phyloP scores from a whole-genome alignment of 2,329 filamentous ascomycete species.

The Aspergillus sojae region DNA sequence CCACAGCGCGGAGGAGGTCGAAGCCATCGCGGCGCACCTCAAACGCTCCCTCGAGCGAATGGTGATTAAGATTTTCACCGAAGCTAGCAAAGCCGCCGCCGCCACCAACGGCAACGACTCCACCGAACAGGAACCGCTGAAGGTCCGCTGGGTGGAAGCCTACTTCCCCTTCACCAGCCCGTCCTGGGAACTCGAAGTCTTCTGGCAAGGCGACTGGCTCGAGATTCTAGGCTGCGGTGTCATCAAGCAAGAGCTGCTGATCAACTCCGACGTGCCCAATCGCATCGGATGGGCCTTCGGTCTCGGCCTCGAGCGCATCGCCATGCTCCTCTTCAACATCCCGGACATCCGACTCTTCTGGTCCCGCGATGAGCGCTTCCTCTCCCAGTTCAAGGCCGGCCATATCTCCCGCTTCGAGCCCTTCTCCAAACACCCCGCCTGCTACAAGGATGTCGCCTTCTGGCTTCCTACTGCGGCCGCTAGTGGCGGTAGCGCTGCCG shows the following conservation, averaged over 20 bases:
- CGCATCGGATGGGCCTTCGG: slow-evolving; percentile 95
- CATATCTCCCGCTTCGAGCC: slow-evolving; percentile 70
- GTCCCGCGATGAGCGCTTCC: slow-evolving; percentile 81
- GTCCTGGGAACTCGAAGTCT: slow-evolving; percentile 94
- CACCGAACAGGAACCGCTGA: slow-evolving; percentile 66
- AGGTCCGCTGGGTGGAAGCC: slow-evolving; percentile 91
- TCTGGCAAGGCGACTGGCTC: slow-evolving; percentile 92
- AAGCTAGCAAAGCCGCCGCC: slow-evolving; percentile 69
- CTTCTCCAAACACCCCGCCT: slow-evolving; percentile 89
- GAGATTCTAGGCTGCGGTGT: slow-evolving; percentile 94
- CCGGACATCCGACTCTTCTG: slow-evolving; percentile 97
- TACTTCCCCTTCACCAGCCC: slow-evolving; percentile 98
- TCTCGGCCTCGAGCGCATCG: slow-evolving; percentile 88
- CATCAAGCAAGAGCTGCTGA: slow-evolving; percentile 78
- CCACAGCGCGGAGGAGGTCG: slow-evolving; percentile 75
- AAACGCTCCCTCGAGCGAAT: slow-evolving; percentile 88
- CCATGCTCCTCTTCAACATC: slow-evolving; percentile 96
- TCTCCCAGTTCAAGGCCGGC: slow-evolving; percentile 72
- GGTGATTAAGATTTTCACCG: slow-evolving; percentile 84
- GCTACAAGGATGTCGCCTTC: slow-evolving; percentile 91
- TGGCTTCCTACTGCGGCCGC: slow-evolving; percentile 66
- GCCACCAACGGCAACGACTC: slow-evolving; percentile 58
- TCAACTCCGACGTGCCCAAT: slow-evolving; percentile 72
- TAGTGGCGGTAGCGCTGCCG: slow-evolving; percentile 40
- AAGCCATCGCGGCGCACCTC: slow-evolving; percentile 80